Base-by-base conservation (phyloP, 129 eudicot genomes). In the Escallonia rubra region DNA sequence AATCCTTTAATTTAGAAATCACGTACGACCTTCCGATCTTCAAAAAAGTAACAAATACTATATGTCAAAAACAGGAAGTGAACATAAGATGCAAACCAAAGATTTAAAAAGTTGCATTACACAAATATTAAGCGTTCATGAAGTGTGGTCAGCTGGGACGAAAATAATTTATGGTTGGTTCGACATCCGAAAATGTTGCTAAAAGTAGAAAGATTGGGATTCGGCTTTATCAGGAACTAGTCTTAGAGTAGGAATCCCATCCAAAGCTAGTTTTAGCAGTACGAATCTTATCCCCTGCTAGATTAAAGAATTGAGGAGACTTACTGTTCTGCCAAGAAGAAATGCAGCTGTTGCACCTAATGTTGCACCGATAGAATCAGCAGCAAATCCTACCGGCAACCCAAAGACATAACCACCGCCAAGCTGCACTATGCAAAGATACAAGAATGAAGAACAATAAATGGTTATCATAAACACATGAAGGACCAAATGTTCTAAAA, bases 321-420 rank as follows among this genome's bases (percentile, higher is more conserved):
- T 69, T 87, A 93, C 98, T 43, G 98, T 93, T 84, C 90, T 85
- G 64, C 98, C 98, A 65, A 93, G 76, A 78, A 89, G 87, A 57
- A 93, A 93, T 59, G 98, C 98, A 67, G 98, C 91, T 38, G 84
- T 82, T 57, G 98, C 98, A 41, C 98, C 98, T 50, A 89, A 59
- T 50, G 98, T 89, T 41, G 98, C 91, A 69, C 98, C 98, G 39
- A 89, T 40, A 54, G 98, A 93, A 82, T 93, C 98, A 68, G 98
- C 88, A 74, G 86, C 67, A 80, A 93, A 86, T 60, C 98, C 98
- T 65, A 93, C 79, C 9, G 89, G 91, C 76, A 93, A 77, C 67
- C 98, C 98, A 75, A 86, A 93, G 39, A 89, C 95, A 82, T 93
- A 93, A 45, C 98, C 98, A 65, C 98, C 98, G 67, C 98, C 98